phyloP scores from a whole-genome alignment of 1,284 basidiomycete genomes.

The Xerocomus amazonicus region DNA sequence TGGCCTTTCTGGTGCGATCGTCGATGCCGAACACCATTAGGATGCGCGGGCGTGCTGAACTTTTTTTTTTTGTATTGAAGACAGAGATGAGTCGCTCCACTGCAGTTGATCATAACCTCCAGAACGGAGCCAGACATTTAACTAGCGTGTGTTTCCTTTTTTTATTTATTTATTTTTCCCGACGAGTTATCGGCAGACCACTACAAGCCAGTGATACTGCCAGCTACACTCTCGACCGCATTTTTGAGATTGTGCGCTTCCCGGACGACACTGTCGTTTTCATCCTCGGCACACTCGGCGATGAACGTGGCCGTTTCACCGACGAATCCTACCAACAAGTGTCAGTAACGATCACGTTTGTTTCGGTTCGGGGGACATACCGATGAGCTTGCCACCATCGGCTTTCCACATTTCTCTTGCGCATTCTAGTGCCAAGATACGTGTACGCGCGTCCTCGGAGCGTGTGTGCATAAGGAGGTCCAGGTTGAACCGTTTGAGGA shows the following conservation, averaged over 20 bases:
- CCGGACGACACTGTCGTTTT: constrained; percentile 71
- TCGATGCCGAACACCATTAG: no score
- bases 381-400: constrained; percentile 69
- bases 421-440: constrained; percentile 69
- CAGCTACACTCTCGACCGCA: constrained; percentile 66
- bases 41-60: no score
- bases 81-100: no score
- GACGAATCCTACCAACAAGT: constrained; percentile 50
- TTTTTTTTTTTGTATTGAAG: no score
- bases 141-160: no score
- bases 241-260: constrained; percentile 63
- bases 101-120: no score
- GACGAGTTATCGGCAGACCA: neutral
- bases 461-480: constrained; percentile 86
- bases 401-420: constrained; percentile 75
- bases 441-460: constrained; percentile 65
- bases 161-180: no score
- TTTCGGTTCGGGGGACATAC: constrained; percentile 37
- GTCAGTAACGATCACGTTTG: neutral
- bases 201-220: constrained; percentile 55
- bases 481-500: constrained; percentile 80
- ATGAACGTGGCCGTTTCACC: constrained; percentile 81
- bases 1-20: no score
- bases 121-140: no score
- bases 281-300: constrained; percentile 78